These are phyloP conservation scores for Spergularia marina DNA, from an alignment of 148 eudicot genomes.

Conservation along the genomic window DNA sequence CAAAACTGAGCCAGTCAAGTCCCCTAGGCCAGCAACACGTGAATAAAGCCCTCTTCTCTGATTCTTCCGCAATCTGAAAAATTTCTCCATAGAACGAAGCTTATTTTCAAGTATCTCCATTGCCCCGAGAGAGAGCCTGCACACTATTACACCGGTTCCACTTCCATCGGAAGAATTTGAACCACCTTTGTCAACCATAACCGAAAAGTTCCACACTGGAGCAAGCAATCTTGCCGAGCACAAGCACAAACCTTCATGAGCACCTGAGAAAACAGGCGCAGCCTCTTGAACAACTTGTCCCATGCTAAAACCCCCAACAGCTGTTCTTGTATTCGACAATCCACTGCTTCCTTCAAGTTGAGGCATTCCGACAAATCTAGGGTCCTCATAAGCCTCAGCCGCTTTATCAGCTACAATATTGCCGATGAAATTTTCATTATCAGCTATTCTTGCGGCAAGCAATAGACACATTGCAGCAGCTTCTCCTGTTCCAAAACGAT, in stretches of 20 bases:
- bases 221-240: constrained; percentile 91
- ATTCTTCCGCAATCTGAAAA: constrained; percentile 73
- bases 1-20: constrained; percentile 82
- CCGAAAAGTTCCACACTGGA: constrained; percentile 94
- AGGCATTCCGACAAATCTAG: constrained; percentile 91
- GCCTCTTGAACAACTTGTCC: constrained; percentile 99
- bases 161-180: constrained; percentile 42
- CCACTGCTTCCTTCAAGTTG: constrained; percentile 90
- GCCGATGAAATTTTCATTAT: constrained; percentile 62
- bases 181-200: constrained; percentile 55
- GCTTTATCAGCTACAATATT: constrained; percentile 91
- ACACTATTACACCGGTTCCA: constrained; percentile 53
- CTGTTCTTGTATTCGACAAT: constrained; percentile 68
- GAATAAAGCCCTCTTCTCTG: constrained; percentile 96
- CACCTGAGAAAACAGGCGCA: constrained; percentile 93
- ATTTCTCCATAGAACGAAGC: constrained; percentile 81
- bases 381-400: constrained; percentile 97
- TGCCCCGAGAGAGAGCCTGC: constrained; percentile 73
- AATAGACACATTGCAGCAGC: constrained; percentile 93
- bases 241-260: constrained; percentile 92
- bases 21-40: constrained; percentile 89
- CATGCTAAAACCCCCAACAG: constrained; percentile 95
- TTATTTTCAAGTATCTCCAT: constrained; percentile 90
- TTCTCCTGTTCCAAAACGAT: constrained; percentile 93
- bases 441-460: constrained; percentile 77